Evolutionary conservation across 176 grass and related monocot genomes (phyloP), one percentile per base, ranked within the genome.

Genomic region (Zea luxurians): DNA sequence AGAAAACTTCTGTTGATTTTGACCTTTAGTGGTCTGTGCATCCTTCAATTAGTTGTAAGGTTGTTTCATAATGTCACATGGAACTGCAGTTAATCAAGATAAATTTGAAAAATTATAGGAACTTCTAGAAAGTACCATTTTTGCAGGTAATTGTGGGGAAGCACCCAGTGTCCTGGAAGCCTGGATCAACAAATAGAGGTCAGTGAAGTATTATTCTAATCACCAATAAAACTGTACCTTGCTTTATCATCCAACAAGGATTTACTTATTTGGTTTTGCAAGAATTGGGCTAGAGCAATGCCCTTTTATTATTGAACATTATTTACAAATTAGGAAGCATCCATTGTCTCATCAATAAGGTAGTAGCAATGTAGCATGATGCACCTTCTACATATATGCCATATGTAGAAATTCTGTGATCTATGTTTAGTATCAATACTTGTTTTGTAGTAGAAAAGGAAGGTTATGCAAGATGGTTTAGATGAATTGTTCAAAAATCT

Each of bases 401-500:
- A 35, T 70, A 13, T 71, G 43, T 45, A 35, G 5, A 70, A 71
- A 52, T 16, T 50, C 13, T 52, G 27, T 70, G 4, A 35, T 38
- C 35, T 62, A 10, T 36, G 10, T 62, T 12, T 35, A 62, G 27
- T 64, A 64, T 64, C 12, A 64, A 35, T 11, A 64, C 12, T 35
- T 62, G 27, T 62, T 64, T 15, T 64, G 55, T 10, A 59, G n/a
- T 37, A 64, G 15, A 17, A 17, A 43, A 43, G 62, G 62, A 50
- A 35, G 37, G 50, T 4, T 16, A 64, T 27, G 37, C 17, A 73
- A 2, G 4, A 52, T 65, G n/a, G 16, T 42, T 48, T 72, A 3
- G 71, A 64, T 21, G 48, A 7, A 11, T 8, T 27, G 4, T 35
- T 80, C 18, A 13, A 13, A 82, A 82, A 82, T 45, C n/a, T 65